Percentiles rank a stretch among this genome's conserved stretches.
phyloP scores from a whole-genome alignment of 176 grass and related monocot genomes.

The Stipa capillata region DNA sequence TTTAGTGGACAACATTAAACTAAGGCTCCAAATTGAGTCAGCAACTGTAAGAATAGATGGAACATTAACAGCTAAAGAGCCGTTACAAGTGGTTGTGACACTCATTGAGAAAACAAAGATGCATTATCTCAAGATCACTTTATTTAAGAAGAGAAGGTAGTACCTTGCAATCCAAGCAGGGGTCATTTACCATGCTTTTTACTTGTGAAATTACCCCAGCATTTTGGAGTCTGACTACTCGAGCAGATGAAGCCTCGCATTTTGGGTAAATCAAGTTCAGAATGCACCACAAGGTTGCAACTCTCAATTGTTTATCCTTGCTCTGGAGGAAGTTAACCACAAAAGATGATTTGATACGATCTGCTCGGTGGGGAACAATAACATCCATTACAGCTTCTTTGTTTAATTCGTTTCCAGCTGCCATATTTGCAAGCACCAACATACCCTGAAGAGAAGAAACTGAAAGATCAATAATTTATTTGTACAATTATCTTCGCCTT shows the following conservation, averaged over 20 bases:
- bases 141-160: neutral
- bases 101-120: neutral
- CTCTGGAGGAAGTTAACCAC: conserved; percentile 63
- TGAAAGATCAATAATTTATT: neutral
- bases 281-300: conserved; percentile 83
- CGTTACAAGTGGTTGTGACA: neutral
- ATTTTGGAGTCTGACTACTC: conserved; percentile 51
- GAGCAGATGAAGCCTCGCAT: conserved; percentile 36
- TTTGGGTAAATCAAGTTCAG: conserved; percentile 66
- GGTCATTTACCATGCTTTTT: conserved; percentile 82
- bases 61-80: conserved; percentile 10
- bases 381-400: conserved; percentile 71
- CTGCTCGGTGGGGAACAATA: conserved; percentile 31
- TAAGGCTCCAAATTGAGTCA: neutral
- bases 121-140: neutral
- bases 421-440: conserved; percentile 82
- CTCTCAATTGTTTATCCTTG: conserved; percentile 70
- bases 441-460: conserved; percentile 63
- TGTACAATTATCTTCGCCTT: neutral
- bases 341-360: conserved; percentile 28
- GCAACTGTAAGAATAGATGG: neutral
- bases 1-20: neutral
- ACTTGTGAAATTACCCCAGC: conserved; percentile 81
- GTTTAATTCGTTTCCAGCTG: conserved; percentile 45
- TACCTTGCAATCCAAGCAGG: conserved; percentile 96